Evolutionary conservation across 768 basidiomycete genomes (phyloP).

Genomic region (Suillus plorans): DNA sequence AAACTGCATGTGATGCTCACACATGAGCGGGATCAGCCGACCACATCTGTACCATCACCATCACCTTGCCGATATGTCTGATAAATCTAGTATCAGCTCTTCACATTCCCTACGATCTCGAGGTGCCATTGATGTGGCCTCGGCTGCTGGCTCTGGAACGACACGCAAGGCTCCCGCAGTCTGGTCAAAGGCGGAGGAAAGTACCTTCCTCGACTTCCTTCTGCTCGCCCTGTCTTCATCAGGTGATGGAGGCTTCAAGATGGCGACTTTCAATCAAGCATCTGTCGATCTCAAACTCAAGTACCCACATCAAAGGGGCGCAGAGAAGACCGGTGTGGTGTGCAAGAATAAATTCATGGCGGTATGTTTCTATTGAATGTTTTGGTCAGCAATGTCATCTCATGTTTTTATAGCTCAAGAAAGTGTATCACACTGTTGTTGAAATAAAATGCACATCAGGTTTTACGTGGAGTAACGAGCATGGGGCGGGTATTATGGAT

Average conservation of each 20-base stretch:
- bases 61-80: no score
- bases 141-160: no score
- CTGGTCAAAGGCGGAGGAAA: no score
- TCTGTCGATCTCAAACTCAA: slow-evolving; percentile 1
- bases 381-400: neutral
- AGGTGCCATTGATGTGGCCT: no score
- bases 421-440: neutral
- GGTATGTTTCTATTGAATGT: slow-evolving; percentile 9
- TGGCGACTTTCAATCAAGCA: slow-evolving; percentile 15
- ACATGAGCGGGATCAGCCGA: neutral
- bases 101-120: no score
- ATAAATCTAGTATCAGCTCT: no score
- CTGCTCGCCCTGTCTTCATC: neutral
- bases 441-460: neutral
- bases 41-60: no score
- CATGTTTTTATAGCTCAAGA: neutral
- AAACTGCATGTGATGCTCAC: neutral
- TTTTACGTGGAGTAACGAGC: neutral
- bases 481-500: neutral
- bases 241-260: slow-evolving; percentile 20
- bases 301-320: slow-evolving; percentile 11
- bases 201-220: no score
- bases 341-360: slow-evolving; percentile 22
- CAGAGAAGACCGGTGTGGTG: slow-evolving; percentile 15
- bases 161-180: no score